Base-by-base conservation (phyloP, 208 protist genomes). In the Acanthamoeba lenticulata region DNA sequence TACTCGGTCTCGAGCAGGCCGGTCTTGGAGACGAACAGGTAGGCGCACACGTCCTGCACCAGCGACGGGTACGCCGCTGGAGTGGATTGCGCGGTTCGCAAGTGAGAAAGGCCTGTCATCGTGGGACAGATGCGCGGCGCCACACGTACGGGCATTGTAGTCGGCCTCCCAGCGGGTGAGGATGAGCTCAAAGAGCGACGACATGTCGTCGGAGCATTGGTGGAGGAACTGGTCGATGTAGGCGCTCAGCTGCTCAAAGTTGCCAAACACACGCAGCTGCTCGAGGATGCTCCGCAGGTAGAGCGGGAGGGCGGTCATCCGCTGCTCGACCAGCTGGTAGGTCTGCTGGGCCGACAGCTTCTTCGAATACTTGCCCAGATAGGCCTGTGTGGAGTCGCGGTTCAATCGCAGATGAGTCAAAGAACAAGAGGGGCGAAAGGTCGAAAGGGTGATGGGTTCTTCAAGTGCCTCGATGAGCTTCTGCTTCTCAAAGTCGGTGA, bases 241-340 rank as follows among this genome's bases (percentile, higher is more conserved):
- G 29, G 52, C 65, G 90, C 69, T 44, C 52, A 93, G 49, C 44
- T 93, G 44, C 45, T 93, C 90, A 32, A 81, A 93, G 29, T 93
- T 85, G 45, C 90, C 90, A 29, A 86, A 93, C 7, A 93, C 3
- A 11, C 90, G 90, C 5, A 93, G 65, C 90, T 86, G 65, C 47
- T 93, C 90, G 27, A 93, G 65, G 24, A 85, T 93, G 47, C 45
- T 93, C 6, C 90, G 90, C 72, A 93, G 36, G 34, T 81, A 93
- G 15, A 93, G 55, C 6, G 90, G 90, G 1, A 86, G 38, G 11
- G 83, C 36, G 32, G 83, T 90, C 34, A 90, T 42, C 36, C 24
- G 19, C 45, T 47, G 62, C 83, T 90, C 83, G 13, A 90, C 55
- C 32, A 90, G 83, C 52, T 90, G 45, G 21, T 72, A 90, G 21